phyloP scores from a whole-genome alignment of 192 early-diverging fungal genomes.

The Spizellomyces sp. region DNA sequence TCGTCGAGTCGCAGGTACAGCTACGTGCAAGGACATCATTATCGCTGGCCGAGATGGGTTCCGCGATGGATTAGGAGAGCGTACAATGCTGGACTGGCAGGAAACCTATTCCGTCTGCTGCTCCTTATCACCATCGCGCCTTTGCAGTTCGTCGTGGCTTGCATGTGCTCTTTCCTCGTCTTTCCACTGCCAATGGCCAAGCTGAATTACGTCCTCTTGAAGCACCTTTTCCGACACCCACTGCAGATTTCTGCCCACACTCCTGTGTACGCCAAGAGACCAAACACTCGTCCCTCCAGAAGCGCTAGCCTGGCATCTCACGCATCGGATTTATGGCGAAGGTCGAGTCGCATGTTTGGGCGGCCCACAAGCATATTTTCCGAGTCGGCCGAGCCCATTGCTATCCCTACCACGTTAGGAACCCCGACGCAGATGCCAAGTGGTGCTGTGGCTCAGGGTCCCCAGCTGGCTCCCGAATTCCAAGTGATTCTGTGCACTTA shows the following conservation, averaged over 20 bases:
- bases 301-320: constrained; percentile 2
- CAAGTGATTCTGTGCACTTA: constrained; percentile 86
- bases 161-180: constrained; percentile 83
- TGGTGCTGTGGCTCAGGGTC: constrained; percentile 24
- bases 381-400: constrained; percentile 48
- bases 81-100: constrained; percentile 40
- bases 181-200: constrained; percentile 95
- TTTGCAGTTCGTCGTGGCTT: constrained; percentile 72
- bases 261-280: constrained; percentile 24
- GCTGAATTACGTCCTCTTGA: constrained; percentile 77
- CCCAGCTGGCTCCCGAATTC: constrained; percentile 35
- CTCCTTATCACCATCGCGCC: constrained; percentile 62
- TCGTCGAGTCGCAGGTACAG: constrained; percentile 20
- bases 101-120: constrained; percentile 36
- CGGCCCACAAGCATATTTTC: constrained; percentile 42
- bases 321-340: constrained; percentile 5
- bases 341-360: constrained; percentile 22
- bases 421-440: constrained; percentile 22
- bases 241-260: constrained; percentile 59
- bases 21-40: background rate
- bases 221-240: constrained; percentile 79
- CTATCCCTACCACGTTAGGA: constrained; percentile 37
- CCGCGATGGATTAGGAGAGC: constrained; percentile 23
- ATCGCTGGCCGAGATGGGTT: constrained; percentile 21
- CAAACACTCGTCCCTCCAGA: constrained; percentile 9